These are phyloP conservation scores for Poa annua DNA, from an alignment of 176 grass and related monocot species.

Conservation along the genomic window DNA sequence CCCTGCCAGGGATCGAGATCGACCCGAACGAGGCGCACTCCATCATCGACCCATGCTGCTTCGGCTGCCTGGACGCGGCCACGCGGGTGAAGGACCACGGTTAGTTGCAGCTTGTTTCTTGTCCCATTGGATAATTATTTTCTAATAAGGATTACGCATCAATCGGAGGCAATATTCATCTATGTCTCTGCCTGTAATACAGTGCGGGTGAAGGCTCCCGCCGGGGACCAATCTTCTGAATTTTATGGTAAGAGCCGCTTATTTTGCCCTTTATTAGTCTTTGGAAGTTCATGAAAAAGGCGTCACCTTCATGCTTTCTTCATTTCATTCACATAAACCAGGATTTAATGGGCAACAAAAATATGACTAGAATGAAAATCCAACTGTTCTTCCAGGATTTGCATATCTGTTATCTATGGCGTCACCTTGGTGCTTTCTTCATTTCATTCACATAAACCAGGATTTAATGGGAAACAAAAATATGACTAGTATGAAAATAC, in stretches of 20 bases:
- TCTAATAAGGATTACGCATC: no score
- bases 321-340: no score
- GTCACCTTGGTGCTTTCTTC: no score
- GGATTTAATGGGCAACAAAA: no score
- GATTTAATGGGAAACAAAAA: no score
- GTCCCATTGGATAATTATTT: neutral
- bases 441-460: no score
- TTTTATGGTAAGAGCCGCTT: neutral
- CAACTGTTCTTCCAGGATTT: no score
- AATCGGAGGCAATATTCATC: neutral
- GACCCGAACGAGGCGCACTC: neutral
- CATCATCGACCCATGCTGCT: neutral
- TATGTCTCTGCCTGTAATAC: neutral
- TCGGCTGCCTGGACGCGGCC: neutral
- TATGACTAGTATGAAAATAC: neutral
- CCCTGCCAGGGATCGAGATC: neutral
- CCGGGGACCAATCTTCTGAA: neutral
- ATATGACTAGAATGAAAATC: no score
- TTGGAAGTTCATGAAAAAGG: no score
- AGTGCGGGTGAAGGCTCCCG: neutral
- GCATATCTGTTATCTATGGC: no score
- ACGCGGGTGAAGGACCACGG: neutral
- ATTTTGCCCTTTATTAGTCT: no score
- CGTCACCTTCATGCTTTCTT: no score
- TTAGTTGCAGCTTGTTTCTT: neutral